phyloP scores from a whole-genome alignment of 2,329 filamentous ascomycete species.

The Didymella arachidicola region DNA sequence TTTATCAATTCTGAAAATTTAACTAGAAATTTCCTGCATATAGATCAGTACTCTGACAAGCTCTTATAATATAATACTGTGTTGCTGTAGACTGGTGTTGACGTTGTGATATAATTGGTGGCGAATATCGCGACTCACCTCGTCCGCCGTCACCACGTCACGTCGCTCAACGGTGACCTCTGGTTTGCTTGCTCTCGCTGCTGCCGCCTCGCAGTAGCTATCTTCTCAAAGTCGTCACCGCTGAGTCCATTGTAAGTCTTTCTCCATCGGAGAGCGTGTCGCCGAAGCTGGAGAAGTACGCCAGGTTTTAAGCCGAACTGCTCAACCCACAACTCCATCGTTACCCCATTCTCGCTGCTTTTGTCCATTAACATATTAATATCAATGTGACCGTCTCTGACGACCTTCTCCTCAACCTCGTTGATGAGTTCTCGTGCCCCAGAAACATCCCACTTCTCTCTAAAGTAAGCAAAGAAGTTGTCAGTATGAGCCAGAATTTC shows the following conservation, averaged over 20 bases:
- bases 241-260: not conserved
- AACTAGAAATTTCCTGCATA: not conserved
- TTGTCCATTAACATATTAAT: not conserved
- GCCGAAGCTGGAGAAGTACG: not conserved
- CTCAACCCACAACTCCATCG: not conserved
- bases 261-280: not conserved
- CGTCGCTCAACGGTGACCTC: not conserved
- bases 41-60: not conserved
- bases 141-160: not conserved
- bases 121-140: not conserved
- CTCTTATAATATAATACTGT: not conserved
- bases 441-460: not conserved
- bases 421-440: not conserved
- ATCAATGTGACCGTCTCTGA: not conserved
- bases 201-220: not conserved
- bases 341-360: not conserved
- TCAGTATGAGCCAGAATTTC: not conserved
- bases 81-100: not conserved
- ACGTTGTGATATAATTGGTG: not conserved
- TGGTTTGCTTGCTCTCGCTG: not conserved
- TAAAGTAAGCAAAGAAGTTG: not conserved
- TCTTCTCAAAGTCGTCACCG: not conserved
- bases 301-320: not conserved
- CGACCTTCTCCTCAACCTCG: not conserved
- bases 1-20: not conserved